phyloP scores from a whole-genome alignment of 2,329 filamentous ascomycete genomes.

The Stagonosporopsis tanaceti region DNA sequence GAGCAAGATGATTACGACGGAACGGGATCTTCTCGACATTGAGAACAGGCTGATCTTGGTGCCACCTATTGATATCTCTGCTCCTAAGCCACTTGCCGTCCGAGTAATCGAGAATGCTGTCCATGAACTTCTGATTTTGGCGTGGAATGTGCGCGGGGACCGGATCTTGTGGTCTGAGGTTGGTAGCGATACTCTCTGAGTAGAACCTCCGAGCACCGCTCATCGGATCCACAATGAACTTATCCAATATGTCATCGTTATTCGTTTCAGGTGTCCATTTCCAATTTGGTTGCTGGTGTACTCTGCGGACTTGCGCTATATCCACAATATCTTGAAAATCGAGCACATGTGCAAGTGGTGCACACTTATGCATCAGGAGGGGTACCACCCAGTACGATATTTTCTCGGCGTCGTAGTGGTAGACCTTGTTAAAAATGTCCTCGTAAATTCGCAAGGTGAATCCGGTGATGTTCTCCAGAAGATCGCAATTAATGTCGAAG shows the following conservation, averaged over 20 bases:
- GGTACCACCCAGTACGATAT: conserved; percentile 89
- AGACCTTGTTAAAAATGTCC: conserved; percentile 90
- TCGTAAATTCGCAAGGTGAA: conserved; percentile 81
- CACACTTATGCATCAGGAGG: conserved; percentile 28
- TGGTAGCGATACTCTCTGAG: conserved; percentile 54
- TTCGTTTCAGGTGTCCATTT: conserved; percentile 56
- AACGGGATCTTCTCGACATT: conserved; percentile 76
- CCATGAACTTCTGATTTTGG: conserved; percentile 42
- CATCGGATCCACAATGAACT: conserved; percentile 65
- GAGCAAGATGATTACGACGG: conserved; percentile 83
- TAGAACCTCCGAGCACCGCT: conserved; percentile 68
- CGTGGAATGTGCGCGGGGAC: conserved; percentile 65
- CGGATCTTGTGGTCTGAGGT: conserved; percentile 69
- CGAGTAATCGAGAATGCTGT: conserved; percentile 82
- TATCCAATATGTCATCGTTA: conserved; percentile 53
- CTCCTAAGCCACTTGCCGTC: conserved; percentile 75
- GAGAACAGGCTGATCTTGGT: conserved; percentile 80
- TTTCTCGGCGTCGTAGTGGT: conserved; percentile 67
- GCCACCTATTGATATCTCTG: conserved; percentile 58
- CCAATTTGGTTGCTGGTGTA: conserved; percentile 51
- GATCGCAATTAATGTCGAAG: conserved; percentile 55
- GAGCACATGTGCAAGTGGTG: conserved; percentile 5
- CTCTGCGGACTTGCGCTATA: conserved; percentile 64
- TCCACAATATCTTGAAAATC: conserved; percentile 59
- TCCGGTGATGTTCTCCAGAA: conserved; percentile 65